Base-by-base conservation (phyloP, 2,329 filamentous ascomycete species). In the Biscogniauxia marginata region DNA sequence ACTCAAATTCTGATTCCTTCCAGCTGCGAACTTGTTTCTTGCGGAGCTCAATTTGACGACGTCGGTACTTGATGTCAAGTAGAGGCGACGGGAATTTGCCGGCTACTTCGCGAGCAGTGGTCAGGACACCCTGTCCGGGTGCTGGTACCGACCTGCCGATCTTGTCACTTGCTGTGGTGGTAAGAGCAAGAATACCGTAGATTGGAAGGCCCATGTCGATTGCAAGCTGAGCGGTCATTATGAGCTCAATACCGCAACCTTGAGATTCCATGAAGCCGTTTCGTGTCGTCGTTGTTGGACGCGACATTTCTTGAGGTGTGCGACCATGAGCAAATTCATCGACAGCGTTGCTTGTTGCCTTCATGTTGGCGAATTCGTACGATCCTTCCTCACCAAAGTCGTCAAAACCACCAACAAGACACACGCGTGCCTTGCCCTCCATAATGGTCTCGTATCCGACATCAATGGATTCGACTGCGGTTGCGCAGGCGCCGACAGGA, bases 291-390 rank as follows among this genome's bases (percentile, higher is more conserved):
- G 95, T 99, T 4, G 93, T 96, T 4, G 95, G 95, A 60, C 95
- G 89, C 25, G 96, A 99, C 95, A 99, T 99, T 77, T 99, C 95
- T 75, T 88, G 86, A 11, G 95, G 93, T 50, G 95, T 98, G 64
- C 95, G 91, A 49, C 95, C 95, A 70, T 98, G 95, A 8, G 87
- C 91, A 67, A 99, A 91, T 74, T 99, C 96, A 65, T 98, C 93
- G 59, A 97, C 89, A 22, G 93, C 93, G 71, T 98, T 99, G 84
- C 93, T 97, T 54, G 95, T 99, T 57, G 95, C 95, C 78, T 96
- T 96, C 95, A 99, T 99, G 82, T 99, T 99, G 81, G 95, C 95
- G 74, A 99, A 99, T 76, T 99, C 95, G 71, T 97, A 99, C 1
- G 95, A 99, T 52, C 95, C 96, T 78, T 99, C 95, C 78, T 99